Conservation (phyloP, 2,329 filamentous ascomycete species). For the Colletotrichum sp. region DNA sequence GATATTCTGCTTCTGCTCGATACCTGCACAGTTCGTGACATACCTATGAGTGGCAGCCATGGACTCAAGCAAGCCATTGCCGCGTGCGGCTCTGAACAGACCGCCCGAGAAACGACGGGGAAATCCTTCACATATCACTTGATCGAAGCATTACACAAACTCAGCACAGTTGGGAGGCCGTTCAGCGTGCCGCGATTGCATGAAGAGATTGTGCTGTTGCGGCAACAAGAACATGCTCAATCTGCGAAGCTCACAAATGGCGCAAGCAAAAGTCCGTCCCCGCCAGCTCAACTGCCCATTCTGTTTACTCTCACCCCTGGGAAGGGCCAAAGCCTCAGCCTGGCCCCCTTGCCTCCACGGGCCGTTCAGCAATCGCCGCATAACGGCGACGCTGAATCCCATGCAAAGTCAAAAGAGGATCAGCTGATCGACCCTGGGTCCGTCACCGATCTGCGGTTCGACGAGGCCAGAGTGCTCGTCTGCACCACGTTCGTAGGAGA, state of each 20-base stretch:
- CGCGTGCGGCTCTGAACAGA: constrained; percentile 60
- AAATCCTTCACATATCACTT: constrained; percentile 65
- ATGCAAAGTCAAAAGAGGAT: constrained; percentile 38
- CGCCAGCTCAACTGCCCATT: constrained; percentile 47
- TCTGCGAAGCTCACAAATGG: constrained; percentile 51
- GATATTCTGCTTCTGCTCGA: constrained; percentile 69
- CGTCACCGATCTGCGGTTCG: constrained; percentile 62
- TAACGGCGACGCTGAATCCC: constrained; percentile 19
- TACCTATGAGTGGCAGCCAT: constrained; percentile 53
- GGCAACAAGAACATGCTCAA: constrained; percentile 49
- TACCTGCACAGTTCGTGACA: constrained; percentile 62
- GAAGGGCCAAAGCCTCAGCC: constrained; percentile 56
- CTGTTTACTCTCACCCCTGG: constrained; percentile 62
- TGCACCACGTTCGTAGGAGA: constrained; percentile 72
- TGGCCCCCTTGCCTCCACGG: constrained; percentile 51
- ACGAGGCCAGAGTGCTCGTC: constrained; percentile 67
- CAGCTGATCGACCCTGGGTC: constrained; percentile 51
- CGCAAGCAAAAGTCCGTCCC: constrained; percentile 37
- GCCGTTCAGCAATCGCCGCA: constrained; percentile 34
- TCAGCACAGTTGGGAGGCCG: constrained; percentile 52
- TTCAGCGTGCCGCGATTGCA: constrained; percentile 63
- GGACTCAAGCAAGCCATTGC: constrained; percentile 69
- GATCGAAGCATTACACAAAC: constrained; percentile 58
- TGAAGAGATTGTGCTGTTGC: constrained; percentile 57
- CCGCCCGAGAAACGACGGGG: constrained; percentile 45